A percentile compares a stretch with the other conserved stretches of the same genome.
These are phyloP conservation scores for Breynia disticha DNA, from an alignment of 441 rosid genomes.

Conservation along the genomic window DNA sequence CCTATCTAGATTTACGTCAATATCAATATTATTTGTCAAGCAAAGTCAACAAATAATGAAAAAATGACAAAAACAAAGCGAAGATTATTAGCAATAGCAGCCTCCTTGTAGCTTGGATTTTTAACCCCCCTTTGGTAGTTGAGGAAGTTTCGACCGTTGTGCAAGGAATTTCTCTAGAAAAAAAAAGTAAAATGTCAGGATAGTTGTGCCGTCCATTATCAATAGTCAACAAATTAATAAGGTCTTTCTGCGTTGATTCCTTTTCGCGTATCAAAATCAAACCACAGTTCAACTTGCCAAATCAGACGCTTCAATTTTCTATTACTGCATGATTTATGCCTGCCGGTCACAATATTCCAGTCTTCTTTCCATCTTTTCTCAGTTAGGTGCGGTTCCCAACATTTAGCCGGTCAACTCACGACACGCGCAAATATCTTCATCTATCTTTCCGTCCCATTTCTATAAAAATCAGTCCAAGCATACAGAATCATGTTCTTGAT, in stretches of 20 bases:
- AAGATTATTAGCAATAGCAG: too few relatives aligned
- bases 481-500: background rate
- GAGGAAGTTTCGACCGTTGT: too few relatives aligned
- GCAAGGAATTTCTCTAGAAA: too few relatives aligned
- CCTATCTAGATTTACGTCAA: too few relatives aligned
- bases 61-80: too few relatives aligned
- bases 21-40: too few relatives aligned
- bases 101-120: background rate
- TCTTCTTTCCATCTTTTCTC: background rate
- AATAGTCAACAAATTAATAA: too few relatives aligned
- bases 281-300: background rate
- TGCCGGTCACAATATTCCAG: background rate
- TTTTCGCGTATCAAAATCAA: background rate
- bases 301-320: background rate
- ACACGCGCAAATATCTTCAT: constrained; percentile 6
- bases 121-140: too few relatives aligned
- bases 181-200: too few relatives aligned
- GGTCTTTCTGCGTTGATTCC: constrained; percentile 10
- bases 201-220: too few relatives aligned
- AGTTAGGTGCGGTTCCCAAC: background rate
- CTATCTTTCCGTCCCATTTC: background rate
- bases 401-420: constrained; percentile 15
- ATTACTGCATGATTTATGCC: background rate
- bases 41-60: too few relatives aligned
- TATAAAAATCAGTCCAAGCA: background rate